These are phyloP conservation scores for Aschersonia sp. DNA, from an alignment of 2,329 filamentous ascomycete species.

Conservation along the genomic window DNA sequence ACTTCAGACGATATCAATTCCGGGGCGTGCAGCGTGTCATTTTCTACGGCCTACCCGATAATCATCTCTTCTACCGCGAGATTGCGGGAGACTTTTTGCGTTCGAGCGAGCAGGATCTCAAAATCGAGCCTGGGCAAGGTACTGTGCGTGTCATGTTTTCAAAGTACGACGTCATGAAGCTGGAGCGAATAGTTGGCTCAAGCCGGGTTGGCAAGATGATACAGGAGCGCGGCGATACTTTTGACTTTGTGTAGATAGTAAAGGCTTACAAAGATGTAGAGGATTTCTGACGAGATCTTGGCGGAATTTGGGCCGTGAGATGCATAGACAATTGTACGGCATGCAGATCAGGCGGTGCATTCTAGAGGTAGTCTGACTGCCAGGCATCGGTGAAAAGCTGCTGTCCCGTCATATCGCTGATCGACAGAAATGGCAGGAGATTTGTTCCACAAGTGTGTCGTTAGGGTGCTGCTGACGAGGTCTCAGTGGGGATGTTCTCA, in stretches of 20 bases:
- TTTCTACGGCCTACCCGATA: conserved; percentile 83
- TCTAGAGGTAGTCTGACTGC: too few relatives aligned
- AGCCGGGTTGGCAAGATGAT: conserved; percentile 75
- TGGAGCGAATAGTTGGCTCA: conserved; percentile 78
- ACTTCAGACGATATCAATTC: conserved; percentile 80
- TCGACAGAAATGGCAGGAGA: too few relatives aligned
- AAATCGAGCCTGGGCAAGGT: conserved; percentile 42
- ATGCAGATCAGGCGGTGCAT: too few relatives aligned
- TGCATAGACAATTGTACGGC: too few relatives aligned
- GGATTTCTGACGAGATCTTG: too few relatives aligned
- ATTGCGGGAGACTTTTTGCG: conserved; percentile 53
- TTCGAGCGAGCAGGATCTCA: conserved; percentile 41
- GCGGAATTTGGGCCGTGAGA: too few relatives aligned
- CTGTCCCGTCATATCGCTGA: too few relatives aligned
- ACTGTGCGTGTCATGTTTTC: conserved; percentile 57
- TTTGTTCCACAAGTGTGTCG: too few relatives aligned
- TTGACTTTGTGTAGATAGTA: conserved; percentile 65
- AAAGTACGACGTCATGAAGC: conserved; percentile 74
- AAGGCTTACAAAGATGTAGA: not conserved
- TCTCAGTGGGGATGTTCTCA: too few relatives aligned
- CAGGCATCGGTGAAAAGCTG: too few relatives aligned
- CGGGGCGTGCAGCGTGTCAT: conserved; percentile 72
- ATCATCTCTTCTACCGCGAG: conserved; percentile 68
- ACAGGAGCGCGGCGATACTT: conserved; percentile 71
- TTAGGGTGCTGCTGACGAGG: too few relatives aligned